Evolutionary conservation across 768 basidiomycete genomes (phyloP), one percentile per base, ranked within the genome.

Genomic region (Auricularia sp.): DNA sequence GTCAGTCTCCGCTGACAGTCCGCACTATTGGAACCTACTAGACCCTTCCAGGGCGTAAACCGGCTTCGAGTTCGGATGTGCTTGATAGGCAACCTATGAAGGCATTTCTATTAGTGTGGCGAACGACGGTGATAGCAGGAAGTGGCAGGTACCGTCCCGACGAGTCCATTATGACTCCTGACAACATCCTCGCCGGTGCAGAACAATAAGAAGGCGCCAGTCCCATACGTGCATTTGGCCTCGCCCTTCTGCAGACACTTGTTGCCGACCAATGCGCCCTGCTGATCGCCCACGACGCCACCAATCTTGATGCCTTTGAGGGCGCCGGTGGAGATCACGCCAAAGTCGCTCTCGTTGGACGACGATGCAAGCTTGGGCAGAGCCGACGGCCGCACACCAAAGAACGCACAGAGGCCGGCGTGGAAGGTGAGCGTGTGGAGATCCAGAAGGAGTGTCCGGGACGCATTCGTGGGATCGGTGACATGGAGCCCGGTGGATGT

Each of bases 181-280:
- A 98, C 89, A 47, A 93, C 87, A 34, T 96, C 88, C 24, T 78
- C 78, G 2, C 96, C 97, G 1, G 97, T 98, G 77, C 91, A 92
- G 82, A 97, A 98, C 35, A 99, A 78, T 68, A 98, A 79, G 80
- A 99, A 99, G 44, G 94, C 94, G 36, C 97, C 68, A 1, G 96
- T 98, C 33, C 96, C 96, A 70, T 96, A 99, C 3, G 97, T 99
- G 76, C 94, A 97, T 77, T 99, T 99, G 2, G 95, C 96, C 74
- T 98, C 90, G 18, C 96, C 96, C 68, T 84, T 81, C n/a, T 72
- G 79, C 63, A 99, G 75, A 72, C 97, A 98, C 75, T 97, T 98
- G 79, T 99, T 98, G 0, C 96, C 97, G 62, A 98, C 85, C 29
- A 99, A 79, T 29, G 96, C 96, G 4, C 90, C 97, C 74, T 99